Conservation (phyloP, 2,329 filamentous ascomycete genomes). For the Alternaria consortialis region DNA sequence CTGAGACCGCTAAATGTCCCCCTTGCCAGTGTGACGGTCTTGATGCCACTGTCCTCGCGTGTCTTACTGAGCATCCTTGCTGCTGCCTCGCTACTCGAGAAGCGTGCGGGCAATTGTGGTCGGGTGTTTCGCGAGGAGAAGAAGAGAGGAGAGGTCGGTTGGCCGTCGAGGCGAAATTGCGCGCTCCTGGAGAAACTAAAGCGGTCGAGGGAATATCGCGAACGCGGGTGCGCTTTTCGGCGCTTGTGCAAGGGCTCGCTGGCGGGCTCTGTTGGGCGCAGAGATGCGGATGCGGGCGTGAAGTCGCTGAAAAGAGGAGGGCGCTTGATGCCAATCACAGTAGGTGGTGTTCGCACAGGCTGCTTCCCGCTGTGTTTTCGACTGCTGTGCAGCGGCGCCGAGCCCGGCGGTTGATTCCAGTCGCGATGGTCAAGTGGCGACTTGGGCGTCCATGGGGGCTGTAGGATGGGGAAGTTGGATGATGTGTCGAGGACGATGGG, state of each 20-base stretch:
- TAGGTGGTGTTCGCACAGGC: constrained; percentile 25
- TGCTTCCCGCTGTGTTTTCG: constrained; percentile 9
- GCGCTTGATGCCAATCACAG: constrained; percentile 36
- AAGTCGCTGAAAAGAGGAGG: constrained; percentile 9
- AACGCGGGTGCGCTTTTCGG: constrained; percentile 36
- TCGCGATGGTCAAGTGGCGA: constrained; percentile 25
- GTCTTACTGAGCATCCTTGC: constrained; percentile 66
- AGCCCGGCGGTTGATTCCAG: constrained; percentile 19
- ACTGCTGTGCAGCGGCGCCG: constrained; percentile 20
- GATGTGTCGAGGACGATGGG: constrained; percentile 10
- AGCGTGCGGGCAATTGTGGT: constrained; percentile 61
- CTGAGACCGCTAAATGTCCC: constrained; percentile 54
- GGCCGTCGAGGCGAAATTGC: constrained; percentile 30
- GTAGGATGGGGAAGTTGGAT: constrained; percentile 1
- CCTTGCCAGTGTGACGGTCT: constrained; percentile 61
- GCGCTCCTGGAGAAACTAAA: constrained; percentile 40
- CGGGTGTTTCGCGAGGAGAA: constrained; percentile 57
- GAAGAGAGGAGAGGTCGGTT: constrained; percentile 62
- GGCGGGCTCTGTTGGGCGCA: constrained; percentile 14
- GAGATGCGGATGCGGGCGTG: not conserved
- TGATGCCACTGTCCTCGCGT: constrained; percentile 61
- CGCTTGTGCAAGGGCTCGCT: constrained; percentile 51
- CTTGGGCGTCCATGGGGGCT: constrained; percentile 28
- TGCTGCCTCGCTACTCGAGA: constrained; percentile 65
- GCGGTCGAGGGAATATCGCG: constrained; percentile 49